phyloP scores from a whole-genome alignment of 495 filamentous ascomycete species.

The Entonaema liquescens region DNA sequence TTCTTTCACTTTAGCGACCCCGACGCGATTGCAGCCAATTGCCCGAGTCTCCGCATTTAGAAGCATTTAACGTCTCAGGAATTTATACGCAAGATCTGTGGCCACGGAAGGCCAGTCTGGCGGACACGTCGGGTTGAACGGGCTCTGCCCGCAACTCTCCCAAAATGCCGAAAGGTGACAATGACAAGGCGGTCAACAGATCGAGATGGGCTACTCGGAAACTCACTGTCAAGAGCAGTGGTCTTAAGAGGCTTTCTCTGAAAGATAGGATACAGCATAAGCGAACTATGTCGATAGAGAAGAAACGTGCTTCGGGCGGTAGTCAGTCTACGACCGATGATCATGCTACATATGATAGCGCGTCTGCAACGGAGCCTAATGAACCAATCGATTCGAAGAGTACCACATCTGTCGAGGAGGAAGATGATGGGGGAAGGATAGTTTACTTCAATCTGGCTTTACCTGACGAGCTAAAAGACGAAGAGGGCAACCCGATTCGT shows the following conservation, averaged over 20 bases:
- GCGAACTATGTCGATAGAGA: constrained; percentile 68
- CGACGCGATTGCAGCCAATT: constrained; percentile 36
- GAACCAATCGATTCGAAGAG: constrained; percentile 39
- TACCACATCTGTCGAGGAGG: constrained; percentile 41
- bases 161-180: constrained; percentile 59
- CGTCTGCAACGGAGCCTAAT: constrained; percentile 45
- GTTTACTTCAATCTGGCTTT: constrained; percentile 90
- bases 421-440: constrained; percentile 43
- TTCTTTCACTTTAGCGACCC: constrained; percentile 29
- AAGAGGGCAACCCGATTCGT: constrained; percentile 75
- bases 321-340: constrained; percentile 53
- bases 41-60: constrained; percentile 13
- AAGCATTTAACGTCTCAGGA: not conserved
- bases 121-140: constrained; percentile 56
- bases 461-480: constrained; percentile 79
- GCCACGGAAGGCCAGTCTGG: constrained; percentile 55
- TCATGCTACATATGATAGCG: constrained; percentile 50
- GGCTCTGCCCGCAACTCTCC: constrained; percentile 59
- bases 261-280: constrained; percentile 75
- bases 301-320: constrained; percentile 72
- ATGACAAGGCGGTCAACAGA: constrained; percentile 61
- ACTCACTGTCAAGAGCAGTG: constrained; percentile 73
- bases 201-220: constrained; percentile 95
- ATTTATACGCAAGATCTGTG: constrained; percentile 29
- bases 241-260: constrained; percentile 84